A percentile compares a stretch with the other conserved stretches of the same genome.
These are phyloP conservation scores for Hibiscus mutabilis DNA, from an alignment of 345 rosid species.

Conservation along the genomic window DNA sequence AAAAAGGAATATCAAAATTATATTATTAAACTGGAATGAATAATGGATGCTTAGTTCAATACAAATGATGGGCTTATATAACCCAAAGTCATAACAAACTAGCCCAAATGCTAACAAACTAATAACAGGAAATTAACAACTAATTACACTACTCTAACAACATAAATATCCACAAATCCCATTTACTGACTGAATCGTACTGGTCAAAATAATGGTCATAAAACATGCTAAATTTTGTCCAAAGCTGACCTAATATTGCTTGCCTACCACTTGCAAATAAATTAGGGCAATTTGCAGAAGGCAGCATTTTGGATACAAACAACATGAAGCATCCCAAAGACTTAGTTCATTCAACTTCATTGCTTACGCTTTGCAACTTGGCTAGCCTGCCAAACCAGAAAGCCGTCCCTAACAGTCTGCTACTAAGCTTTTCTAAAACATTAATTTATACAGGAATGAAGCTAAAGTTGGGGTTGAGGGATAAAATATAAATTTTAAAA, in stretches of 20 bases:
- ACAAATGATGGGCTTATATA: no score
- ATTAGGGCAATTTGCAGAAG: not conserved
- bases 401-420: not conserved
- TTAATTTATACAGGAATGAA: not conserved
- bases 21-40: no score
- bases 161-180: no score
- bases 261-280: conserved; percentile 1
- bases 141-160: no score
- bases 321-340: not conserved
- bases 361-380: no score
- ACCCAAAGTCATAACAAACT: no score
- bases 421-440: not conserved
- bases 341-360: not conserved
- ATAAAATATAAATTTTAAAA: no score
- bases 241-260: not conserved
- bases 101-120: no score
- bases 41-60: no score
- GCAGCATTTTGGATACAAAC: not conserved
- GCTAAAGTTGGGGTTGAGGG: no score
- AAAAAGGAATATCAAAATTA: no score
- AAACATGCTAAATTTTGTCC: not conserved
- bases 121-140: no score
- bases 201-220: not conserved
- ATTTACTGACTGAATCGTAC: not conserved
- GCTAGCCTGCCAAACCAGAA: conserved; percentile 6